Evolutionary conservation across 495 filamentous ascomycete species (phyloP), one percentile per base, ranked within the genome.

Genomic region (Penicillium riverlandense): DNA sequence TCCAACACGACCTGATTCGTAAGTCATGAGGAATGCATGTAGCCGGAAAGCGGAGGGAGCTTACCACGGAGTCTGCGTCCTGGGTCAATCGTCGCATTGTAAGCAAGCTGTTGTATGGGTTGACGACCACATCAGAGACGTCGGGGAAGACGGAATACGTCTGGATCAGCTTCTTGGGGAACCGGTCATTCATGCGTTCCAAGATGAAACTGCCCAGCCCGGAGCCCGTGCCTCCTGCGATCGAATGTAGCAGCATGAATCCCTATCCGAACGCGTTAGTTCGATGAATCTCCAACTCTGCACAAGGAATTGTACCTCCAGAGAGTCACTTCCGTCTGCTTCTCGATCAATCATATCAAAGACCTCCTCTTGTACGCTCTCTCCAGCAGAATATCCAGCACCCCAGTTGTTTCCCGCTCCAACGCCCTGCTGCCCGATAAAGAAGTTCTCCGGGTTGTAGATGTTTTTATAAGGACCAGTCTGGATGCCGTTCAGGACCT

Each of bases 331-430:
- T 14, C 92, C 92, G 65, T 98, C 92, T 12, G 92, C 92, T 64
- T 98, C 92, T 44, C 92, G 85, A 63, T 98, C 94, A 53, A 98
- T 96, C 90, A 98, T 98, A 62, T 98, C 92, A 74, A 97, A 86
- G 43, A 98, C 87, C 62, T 97, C 92, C 58, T 98, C 92, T 50
- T 96, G 87, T 13, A 98, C 89, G 28, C 71, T 71, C 60, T 96
- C 90, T 48, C 90, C 92, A n/a, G 84, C 84, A 35, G 88, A 79
- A 68, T 97, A 97, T 12, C 92, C 92, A 51, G 90, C 83, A 45
- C 87, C 92, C 92, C 92, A 98, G 63, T 96, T 97, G 63, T 98
- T 98, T 43, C 89, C 92, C 6, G 94, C 92, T 29, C 92, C 92
- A 35, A 84, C 80, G 37, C 94, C 92, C 61, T 87, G 84, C 62